Conservation (phyloP, 495 filamentous ascomycete species). For the Alectoria sarmentosa region DNA sequence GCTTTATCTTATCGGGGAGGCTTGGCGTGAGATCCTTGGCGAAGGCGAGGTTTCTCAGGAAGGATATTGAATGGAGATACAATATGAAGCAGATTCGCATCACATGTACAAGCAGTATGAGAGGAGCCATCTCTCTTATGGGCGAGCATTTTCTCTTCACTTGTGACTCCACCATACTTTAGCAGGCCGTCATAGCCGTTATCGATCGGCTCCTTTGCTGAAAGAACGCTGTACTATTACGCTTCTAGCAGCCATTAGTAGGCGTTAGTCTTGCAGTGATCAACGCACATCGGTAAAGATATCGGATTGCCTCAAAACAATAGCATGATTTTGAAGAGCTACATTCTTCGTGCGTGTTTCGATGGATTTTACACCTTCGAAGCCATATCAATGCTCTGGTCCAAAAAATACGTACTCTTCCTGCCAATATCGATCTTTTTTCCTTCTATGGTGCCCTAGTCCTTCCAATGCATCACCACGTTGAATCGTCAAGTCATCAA, state of each 20-base stretch:
- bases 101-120: not conserved
- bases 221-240: not conserved
- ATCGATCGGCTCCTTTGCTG: not conserved
- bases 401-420: not conserved
- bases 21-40: slow-evolving; percentile 3
- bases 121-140: not conserved
- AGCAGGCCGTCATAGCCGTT: not conserved
- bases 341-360: not conserved
- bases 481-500: slow-evolving; percentile 14
- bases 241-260: not conserved
- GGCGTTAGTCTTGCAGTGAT: not conserved
- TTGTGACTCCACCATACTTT: not conserved
- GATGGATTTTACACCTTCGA: not conserved
- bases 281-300: not conserved
- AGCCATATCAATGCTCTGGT: not conserved
- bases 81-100: not conserved
- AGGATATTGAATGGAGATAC: not conserved
- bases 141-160: not conserved
- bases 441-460: slow-evolving; percentile 7
- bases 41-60: not conserved
- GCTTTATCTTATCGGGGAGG: slow-evolving; percentile 10
- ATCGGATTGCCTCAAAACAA: not conserved
- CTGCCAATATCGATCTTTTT: not conserved
- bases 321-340: not conserved
- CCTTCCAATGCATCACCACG: slow-evolving; percentile 11